phyloP scores from a whole-genome alignment of 345 rosid species.

The Combretum micranthum region DNA sequence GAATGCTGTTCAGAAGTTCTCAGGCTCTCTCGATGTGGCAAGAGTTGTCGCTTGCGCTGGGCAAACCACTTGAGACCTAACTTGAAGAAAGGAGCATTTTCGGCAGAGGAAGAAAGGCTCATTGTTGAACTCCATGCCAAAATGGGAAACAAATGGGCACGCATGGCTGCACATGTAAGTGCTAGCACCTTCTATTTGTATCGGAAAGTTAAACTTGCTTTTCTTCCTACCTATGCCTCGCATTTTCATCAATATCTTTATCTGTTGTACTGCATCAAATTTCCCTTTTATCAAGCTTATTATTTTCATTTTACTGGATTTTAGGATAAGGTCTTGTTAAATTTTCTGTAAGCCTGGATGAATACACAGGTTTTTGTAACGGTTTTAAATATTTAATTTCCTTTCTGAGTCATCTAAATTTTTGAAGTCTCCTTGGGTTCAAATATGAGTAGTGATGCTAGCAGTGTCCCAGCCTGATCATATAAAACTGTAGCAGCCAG shows the following conservation, averaged over 20 bases:
- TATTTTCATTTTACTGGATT: too few relatives aligned
- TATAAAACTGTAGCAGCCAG: too few relatives aligned
- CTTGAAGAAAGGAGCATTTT: conserved; percentile 95
- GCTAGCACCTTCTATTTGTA: not conserved
- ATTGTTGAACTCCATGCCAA: conserved; percentile 86
- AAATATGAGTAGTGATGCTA: too few relatives aligned
- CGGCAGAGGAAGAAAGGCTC: conserved; percentile 81
- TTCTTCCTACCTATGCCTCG: not conserved
- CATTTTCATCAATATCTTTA: not conserved
- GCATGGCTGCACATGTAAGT: conserved; percentile 95
- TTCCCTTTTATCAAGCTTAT: too few relatives aligned
- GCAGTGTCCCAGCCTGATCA: too few relatives aligned
- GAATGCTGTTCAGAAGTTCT: conserved; percentile 90
- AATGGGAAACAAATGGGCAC: conserved; percentile 99
- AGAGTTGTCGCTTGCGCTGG: conserved; percentile 97
- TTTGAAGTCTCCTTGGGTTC: too few relatives aligned
- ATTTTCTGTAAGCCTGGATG: too few relatives aligned
- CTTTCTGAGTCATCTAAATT: too few relatives aligned
- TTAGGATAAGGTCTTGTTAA: too few relatives aligned
- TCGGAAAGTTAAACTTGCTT: not conserved
- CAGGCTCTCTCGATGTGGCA: conserved; percentile 86
- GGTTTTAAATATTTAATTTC: too few relatives aligned
- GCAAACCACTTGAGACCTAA: conserved; percentile 97
- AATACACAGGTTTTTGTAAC: too few relatives aligned
- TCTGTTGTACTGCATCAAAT: too few relatives aligned